These are phyloP conservation scores for Tetrahymena thermophila DNA, from an alignment of 73 alveolate species.

Conservation along the genomic window DNA sequence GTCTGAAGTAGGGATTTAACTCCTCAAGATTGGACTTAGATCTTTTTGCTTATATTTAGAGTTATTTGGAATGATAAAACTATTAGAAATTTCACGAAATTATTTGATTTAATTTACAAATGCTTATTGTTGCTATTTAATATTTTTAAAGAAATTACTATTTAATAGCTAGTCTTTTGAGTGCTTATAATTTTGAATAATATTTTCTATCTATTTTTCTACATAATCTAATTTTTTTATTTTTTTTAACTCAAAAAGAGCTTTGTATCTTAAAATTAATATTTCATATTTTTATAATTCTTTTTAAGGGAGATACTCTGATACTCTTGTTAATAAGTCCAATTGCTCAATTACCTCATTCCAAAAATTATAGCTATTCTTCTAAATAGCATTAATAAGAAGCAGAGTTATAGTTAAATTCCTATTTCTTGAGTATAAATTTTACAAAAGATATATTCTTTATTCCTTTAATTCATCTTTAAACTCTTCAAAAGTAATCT, in stretches of 20 bases:
- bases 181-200: too few relatives aligned
- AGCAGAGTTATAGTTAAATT: not conserved
- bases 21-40: not conserved
- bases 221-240: not conserved
- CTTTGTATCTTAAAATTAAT: not conserved
- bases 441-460: not conserved
- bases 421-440: not conserved
- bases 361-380: not conserved
- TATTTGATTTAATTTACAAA: too few relatives aligned
- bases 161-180: not conserved
- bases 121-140: not conserved
- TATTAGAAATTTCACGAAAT: not conserved
- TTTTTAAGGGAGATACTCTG: not conserved
- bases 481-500: not conserved
- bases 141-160: not conserved
- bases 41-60: not conserved
- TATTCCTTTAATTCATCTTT: not conserved
- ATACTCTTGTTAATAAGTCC: not conserved
- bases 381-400: not conserved
- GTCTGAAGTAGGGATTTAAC: not conserved
- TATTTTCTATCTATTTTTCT: not conserved
- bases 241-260: not conserved
- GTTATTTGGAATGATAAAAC: not conserved
- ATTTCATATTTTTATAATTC: not conserved
- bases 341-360: not conserved